Conservation (phyloP, 2,329 filamentous ascomycete genomes). For the Zasmidium cellare region DNA sequence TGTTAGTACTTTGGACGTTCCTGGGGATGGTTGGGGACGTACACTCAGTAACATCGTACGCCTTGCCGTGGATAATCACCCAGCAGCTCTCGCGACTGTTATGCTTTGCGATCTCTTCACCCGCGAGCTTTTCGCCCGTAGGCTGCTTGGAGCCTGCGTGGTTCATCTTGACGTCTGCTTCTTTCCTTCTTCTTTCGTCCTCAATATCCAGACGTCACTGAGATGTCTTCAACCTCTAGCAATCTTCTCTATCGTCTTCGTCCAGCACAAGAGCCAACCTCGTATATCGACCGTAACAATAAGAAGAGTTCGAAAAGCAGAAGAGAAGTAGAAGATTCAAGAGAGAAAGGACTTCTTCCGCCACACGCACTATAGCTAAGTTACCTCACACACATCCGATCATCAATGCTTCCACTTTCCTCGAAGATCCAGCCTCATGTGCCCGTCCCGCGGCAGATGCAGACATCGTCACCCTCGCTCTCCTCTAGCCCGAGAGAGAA, state of each 20-base stretch:
- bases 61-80: slow-evolving; percentile 83
- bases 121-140: slow-evolving; percentile 42
- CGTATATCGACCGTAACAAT: no score
- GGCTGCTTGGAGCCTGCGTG: slow-evolving; percentile 39
- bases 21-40: not conserved
- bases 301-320: no score
- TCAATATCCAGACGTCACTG: not conserved
- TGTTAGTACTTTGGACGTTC: slow-evolving; percentile 39
- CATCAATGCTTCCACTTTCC: not conserved
- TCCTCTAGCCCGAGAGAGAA: slow-evolving; percentile 1
- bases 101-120: slow-evolving; percentile 67
- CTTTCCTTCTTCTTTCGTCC: not conserved
- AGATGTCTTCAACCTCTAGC: no score
- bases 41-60: slow-evolving; percentile 64
- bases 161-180: slow-evolving; percentile 42
- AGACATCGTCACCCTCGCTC: not conserved
- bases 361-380: not conserved
- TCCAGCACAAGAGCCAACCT: no score
- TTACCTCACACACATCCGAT: not conserved
- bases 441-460: not conserved
- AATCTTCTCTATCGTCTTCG: no score
- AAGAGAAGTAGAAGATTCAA: no score
- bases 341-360: not conserved
- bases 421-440: not conserved
- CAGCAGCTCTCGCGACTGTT: slow-evolving; percentile 81